These are phyloP conservation scores for Inga oerstediana DNA, from an alignment of 306 rosid species.

Conservation along the genomic window DNA sequence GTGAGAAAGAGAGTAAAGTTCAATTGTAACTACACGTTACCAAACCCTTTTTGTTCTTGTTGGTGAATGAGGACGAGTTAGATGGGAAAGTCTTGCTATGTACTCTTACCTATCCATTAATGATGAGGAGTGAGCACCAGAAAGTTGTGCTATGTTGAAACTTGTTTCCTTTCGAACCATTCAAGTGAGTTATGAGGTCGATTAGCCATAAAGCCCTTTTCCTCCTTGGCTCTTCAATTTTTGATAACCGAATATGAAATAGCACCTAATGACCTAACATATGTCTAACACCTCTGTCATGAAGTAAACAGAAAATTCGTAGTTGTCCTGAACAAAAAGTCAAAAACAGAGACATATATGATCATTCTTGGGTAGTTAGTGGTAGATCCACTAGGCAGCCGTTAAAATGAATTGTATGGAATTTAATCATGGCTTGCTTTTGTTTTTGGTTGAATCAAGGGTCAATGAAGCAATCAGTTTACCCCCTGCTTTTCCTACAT, in stretches of 20 bases:
- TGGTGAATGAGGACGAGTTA: neutral
- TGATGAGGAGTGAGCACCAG: neutral
- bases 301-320: neutral
- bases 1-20: neutral
- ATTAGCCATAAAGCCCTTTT: neutral
- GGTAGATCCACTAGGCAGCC: conserved; percentile 39
- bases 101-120: neutral
- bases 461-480: conserved; percentile 44
- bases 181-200: neutral
- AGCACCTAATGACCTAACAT: neutral
- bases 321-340: neutral
- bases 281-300: neutral
- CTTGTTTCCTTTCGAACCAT: neutral
- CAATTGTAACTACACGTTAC: neutral
- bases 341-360: conserved; percentile 1
- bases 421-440: conserved; percentile 4
- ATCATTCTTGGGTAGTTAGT: conserved; percentile 21
- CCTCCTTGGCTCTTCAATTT: neutral
- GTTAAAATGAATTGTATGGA: conserved; percentile 1
- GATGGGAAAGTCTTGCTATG: neutral
- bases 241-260: neutral
- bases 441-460: conserved; percentile 28
- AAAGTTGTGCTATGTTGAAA: neutral
- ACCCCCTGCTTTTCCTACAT: conserved; percentile 19
- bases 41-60: neutral